Conservation (phyloP, 441 rosid species). For the Pelargonium australe region DNA sequence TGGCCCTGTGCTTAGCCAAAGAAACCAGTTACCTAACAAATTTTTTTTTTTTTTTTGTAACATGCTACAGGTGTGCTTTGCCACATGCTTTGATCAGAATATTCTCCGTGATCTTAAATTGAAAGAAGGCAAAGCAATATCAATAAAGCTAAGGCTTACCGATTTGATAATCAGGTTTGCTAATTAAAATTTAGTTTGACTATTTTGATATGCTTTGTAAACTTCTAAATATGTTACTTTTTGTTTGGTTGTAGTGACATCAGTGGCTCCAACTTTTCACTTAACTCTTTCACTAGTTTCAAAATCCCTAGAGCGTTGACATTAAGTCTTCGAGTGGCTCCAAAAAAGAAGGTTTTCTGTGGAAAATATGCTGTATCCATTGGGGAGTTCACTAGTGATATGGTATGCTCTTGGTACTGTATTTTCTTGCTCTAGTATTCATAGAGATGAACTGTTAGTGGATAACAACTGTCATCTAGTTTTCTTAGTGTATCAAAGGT, state of each 20-base stretch:
- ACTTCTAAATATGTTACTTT: conserved; percentile 9
- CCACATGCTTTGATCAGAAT: conserved; percentile 74
- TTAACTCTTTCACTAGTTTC: conserved; percentile 32
- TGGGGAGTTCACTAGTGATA: conserved; percentile 57
- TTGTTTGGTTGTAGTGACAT: conserved; percentile 40
- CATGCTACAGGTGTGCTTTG: conserved; percentile 67
- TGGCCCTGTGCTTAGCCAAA: conserved; percentile 7
- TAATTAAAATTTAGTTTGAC: background rate
- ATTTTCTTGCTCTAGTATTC: background rate
- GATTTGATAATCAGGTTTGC: conserved; percentile 47
- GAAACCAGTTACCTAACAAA: conserved; percentile 12
- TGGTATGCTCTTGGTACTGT: conserved; percentile 31
- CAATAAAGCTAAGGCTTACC: conserved; percentile 40
- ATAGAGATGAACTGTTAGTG: background rate
- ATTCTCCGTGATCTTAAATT: conserved; percentile 46
- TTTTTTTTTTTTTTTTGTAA: background rate
- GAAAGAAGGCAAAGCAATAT: conserved; percentile 59
- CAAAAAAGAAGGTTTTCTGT: conserved; percentile 44
- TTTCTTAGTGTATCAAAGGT: background rate
- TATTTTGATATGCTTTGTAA: background rate
- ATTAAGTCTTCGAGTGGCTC: conserved; percentile 14
- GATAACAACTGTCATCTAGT: background rate
- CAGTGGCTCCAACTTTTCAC: conserved; percentile 31
- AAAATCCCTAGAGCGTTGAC: conserved; percentile 34
- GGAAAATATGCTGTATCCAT: conserved; percentile 64